Evolutionary conservation across 352 stramenopile species (phyloP).

Genomic region (Discostella stelligera): DNA sequence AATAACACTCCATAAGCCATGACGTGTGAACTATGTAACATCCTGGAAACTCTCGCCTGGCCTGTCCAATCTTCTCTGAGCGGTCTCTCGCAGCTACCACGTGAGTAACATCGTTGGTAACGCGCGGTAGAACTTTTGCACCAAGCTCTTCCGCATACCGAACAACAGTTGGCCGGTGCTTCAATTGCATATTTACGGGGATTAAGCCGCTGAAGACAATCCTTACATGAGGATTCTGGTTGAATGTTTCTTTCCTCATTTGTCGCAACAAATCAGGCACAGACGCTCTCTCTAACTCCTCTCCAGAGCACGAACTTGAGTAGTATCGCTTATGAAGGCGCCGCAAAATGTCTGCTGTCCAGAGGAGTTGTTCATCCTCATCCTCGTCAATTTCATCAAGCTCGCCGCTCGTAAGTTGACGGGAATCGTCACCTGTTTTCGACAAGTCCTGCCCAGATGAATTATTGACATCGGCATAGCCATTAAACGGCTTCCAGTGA

Average conservation of each 20-base stretch:
- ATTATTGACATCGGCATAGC: constrained; percentile 82
- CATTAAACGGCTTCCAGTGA: constrained; percentile 71
- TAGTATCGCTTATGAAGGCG: constrained; percentile 70
- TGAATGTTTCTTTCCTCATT: constrained; percentile 64
- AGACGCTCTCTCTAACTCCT: constrained; percentile 35
- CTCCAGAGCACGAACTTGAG: constrained; percentile 25
- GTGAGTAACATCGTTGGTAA: constrained; percentile 56
- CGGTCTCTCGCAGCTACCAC: constrained; percentile 75
- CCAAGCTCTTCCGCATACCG: constrained; percentile 73
- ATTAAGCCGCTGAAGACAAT: constrained; percentile 75
- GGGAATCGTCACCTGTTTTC: constrained; percentile 15
- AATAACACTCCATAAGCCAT: constrained; percentile 81
- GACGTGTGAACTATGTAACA: constrained; percentile 67
- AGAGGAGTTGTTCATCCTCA: constrained; percentile 66
- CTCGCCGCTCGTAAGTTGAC: constrained; percentile 16
- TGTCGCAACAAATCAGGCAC: constrained; percentile 59
- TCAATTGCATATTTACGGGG: constrained; percentile 62
- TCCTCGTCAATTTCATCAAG: constrained; percentile 36
- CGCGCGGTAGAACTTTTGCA: constrained; percentile 48
- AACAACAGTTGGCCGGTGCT: constrained; percentile 53
- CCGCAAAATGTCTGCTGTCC: constrained; percentile 66
- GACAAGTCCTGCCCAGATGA: constrained; percentile 65
- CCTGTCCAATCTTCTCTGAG: constrained; percentile 71
- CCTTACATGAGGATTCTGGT: constrained; percentile 31
- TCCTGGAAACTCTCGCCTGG: constrained; percentile 55